Conservation (phyloP, 108 stramenopile genomes). For the Parietichytrium sp. region DNA sequence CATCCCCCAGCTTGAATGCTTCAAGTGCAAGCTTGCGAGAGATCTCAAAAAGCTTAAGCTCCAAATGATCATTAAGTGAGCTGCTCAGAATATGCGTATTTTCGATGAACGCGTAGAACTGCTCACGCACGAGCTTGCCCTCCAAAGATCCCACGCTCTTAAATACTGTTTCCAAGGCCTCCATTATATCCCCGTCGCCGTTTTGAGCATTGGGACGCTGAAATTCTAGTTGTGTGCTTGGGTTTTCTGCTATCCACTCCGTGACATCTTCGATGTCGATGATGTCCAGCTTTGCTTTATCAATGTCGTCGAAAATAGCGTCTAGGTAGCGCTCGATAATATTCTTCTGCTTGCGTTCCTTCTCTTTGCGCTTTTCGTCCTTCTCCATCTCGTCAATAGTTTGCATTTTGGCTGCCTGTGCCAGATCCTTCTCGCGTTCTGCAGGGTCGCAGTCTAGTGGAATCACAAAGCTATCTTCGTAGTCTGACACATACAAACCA, state of each 20-base stretch:
- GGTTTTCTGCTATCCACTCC: constrained; percentile 26
- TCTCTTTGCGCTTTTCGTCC: neutral
- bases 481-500: neutral
- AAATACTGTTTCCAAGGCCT: neutral
- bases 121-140: neutral
- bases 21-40: neutral
- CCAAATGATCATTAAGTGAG: neutral
- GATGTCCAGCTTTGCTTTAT: neutral
- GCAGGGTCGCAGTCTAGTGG: constrained; percentile 12
- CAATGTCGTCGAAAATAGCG: neutral
- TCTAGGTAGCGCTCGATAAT: constrained; percentile 1
- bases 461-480: neutral
- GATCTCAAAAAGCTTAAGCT: neutral
- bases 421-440: neutral
- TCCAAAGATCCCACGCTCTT: neutral
- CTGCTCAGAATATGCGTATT: neutral
- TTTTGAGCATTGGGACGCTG: no score
- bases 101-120: constrained; percentile 15
- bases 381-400: neutral
- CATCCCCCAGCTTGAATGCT: no score
- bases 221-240: neutral
- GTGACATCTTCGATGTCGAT: neutral
- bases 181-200: no score
- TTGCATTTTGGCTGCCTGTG: neutral
- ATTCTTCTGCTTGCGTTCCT: neutral